Conservation (phyloP, 108 stramenopile species). For the Skeletonema tropicum region DNA sequence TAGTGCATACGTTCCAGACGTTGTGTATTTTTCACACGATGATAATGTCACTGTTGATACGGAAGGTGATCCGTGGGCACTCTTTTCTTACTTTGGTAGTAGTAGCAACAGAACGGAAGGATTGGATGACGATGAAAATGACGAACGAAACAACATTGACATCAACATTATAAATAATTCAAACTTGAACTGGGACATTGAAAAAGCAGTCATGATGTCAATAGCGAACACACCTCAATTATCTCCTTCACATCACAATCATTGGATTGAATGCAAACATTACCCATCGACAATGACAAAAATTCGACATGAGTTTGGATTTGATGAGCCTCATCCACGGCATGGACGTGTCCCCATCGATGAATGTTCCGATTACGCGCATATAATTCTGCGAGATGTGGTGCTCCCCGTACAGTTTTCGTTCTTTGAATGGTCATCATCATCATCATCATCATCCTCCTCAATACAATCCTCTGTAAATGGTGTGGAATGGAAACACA, state of each 20-base stretch:
- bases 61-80: conserved; percentile 32
- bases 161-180: not conserved
- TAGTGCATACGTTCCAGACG: conserved; percentile 26
- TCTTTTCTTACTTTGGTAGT: conserved; percentile 39
- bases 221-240: conserved; percentile 9
- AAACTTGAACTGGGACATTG: conserved; percentile 2
- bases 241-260: conserved; percentile 38
- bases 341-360: conserved; percentile 79
- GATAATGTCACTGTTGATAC: not conserved
- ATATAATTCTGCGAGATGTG: conserved; percentile 57
- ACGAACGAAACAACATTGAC: conserved; percentile 4
- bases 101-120: not conserved
- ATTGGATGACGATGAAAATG: conserved; percentile 5
- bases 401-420: conserved; percentile 68
- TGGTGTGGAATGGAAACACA: conserved; percentile 3
- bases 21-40: conserved; percentile 53
- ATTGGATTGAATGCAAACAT: conserved; percentile 26
- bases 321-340: conserved; percentile 88
- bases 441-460: not conserved
- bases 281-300: conserved; percentile 70
- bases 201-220: conserved; percentile 20
- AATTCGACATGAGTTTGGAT: conserved; percentile 80
- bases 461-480: not conserved
- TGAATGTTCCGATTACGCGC: conserved; percentile 65
- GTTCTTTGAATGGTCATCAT: conserved; percentile 18